Evolutionary conservation across 495 filamentous ascomycete species (phyloP).

Genomic region (Annulohypoxylon bovei): DNA sequence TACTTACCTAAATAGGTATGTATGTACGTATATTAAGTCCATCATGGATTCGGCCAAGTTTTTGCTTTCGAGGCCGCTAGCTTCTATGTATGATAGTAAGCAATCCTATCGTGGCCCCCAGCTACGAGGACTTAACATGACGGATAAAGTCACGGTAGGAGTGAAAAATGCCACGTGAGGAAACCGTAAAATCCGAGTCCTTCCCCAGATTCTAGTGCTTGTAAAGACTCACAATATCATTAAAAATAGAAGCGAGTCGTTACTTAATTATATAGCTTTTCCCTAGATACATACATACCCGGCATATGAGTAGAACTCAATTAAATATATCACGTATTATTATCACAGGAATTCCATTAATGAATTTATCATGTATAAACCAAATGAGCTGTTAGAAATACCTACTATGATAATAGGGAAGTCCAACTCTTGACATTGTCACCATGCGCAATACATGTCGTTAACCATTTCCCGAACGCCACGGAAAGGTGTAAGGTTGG

Average conservation of each 20-base stretch:
- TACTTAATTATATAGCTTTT: background rate
- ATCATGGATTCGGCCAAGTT: background rate
- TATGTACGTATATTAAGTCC: background rate
- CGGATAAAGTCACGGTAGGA: slow-evolving; percentile 2
- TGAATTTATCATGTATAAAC: background rate
- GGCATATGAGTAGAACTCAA: background rate
- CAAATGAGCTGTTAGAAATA: background rate
- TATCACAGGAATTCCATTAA: background rate
- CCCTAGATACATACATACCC: background rate
- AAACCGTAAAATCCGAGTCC: background rate
- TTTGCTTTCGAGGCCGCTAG: background rate
- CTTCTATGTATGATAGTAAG: slow-evolving; percentile 26
- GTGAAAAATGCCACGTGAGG: background rate
- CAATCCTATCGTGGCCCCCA: slow-evolving; percentile 10
- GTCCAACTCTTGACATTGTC: background rate
- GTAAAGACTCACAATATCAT: background rate
- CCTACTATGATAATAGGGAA: background rate
- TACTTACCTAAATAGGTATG: background rate
- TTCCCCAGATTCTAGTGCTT: background rate
- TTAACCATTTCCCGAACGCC: slow-evolving; percentile 9
- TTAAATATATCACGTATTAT: background rate
- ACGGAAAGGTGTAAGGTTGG: background rate
- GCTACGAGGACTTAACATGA: background rate
- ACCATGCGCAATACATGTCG: background rate
- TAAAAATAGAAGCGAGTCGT: background rate